Percentiles rank a stretch among this genome's conserved stretches.
These are phyloP conservation scores for Desmodesmus armatus DNA, from an alignment of 139 green algal species.

Conservation along the genomic window DNA sequence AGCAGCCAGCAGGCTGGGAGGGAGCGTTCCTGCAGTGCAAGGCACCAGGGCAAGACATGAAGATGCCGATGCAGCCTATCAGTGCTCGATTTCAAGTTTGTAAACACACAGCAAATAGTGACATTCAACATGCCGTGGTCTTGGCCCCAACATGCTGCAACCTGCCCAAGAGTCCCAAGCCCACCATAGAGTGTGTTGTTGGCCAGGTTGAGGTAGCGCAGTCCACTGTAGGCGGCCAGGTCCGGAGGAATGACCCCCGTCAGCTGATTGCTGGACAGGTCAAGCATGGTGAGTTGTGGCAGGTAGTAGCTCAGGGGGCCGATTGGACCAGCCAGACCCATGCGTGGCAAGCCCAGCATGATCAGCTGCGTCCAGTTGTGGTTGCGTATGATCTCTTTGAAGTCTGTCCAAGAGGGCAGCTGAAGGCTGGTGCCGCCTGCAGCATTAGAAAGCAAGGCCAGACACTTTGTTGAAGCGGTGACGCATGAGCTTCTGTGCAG, in stretches of 20 bases:
- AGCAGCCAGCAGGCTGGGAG: not conserved
- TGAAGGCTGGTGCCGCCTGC: constrained; percentile 34
- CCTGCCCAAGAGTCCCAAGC: not conserved
- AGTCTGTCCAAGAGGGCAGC: constrained; percentile 1
- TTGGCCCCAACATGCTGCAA: no score
- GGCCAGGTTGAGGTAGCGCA: not conserved
- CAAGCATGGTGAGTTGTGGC: constrained; percentile 11
- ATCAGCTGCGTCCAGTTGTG: constrained; percentile 29
- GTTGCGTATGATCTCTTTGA: constrained; percentile 24
- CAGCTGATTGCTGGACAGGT: constrained; percentile 40
- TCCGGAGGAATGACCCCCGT: constrained; percentile 24
- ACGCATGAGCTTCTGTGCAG: constrained; percentile 30
- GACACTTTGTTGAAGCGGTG: not conserved
- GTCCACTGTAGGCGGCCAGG: constrained; percentile 9
- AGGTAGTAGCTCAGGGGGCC: constrained; percentile 7
- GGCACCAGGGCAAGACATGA: no score
- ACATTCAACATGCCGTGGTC: no score
- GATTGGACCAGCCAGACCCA: constrained; percentile 11
- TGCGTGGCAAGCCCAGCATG: not conserved
- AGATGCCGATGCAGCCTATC: no score
- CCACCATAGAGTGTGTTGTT: constrained; percentile 23
- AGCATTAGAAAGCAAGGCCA: not conserved
- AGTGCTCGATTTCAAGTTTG: no score
- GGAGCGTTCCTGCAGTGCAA: constrained; percentile 14
- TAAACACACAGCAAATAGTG: no score